Evolutionary conservation across 2,329 filamentous ascomycete species (phyloP), one percentile per base, ranked within the genome.

Genomic region (Sarocladium kiliense): DNA sequence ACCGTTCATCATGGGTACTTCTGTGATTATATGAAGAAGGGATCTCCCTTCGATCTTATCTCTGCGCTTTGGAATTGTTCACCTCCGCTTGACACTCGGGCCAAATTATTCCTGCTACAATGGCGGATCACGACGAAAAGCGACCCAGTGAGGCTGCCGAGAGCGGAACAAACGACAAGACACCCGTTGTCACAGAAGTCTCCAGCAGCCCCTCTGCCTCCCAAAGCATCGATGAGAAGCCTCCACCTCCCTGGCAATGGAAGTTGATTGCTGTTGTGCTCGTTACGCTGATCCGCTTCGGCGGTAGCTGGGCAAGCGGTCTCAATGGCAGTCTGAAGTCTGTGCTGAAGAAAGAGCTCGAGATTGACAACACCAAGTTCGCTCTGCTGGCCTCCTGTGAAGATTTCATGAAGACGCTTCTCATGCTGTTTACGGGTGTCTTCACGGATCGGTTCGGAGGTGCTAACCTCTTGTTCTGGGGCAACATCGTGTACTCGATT

Each of bases 251-350:
- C 6, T 51, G 47, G 47, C 47, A 51, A 21, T 60, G 62, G 57
- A 65, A 64, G 57, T 55, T 65, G 41, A 44, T 57, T 3, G 59
- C 78, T 0, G 74, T 83, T 3, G 37, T 79, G 0, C 62, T 80
- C 12, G 75, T 79, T 6, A 74, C 73, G 10, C 63, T 70, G 26
- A 80, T 83, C 57, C 77, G 80, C 1, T 84, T 83, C 61, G 80
- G 80, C 0, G 78, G 77, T 1, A 73, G 76, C 25, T 84, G 80
- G 79, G 81, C 78, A 58, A 71, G 70, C 12, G 78, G 79, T 1
- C 75, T 84, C 10, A 82, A 78, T 0, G 75, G 76, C 6, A 79
- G 80, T 1, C 80, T 84, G 76, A 83, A 84, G 62, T 77, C 68
- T 9, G 82, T 79, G 0, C 66, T 84, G 21, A 82, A 84, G 61